Percentiles rank a stretch among this genome's conserved stretches.
These are phyloP conservation scores for Geosiphon pyriformis DNA, from an alignment of 192 early-diverging fungal species.

Conservation along the genomic window DNA sequence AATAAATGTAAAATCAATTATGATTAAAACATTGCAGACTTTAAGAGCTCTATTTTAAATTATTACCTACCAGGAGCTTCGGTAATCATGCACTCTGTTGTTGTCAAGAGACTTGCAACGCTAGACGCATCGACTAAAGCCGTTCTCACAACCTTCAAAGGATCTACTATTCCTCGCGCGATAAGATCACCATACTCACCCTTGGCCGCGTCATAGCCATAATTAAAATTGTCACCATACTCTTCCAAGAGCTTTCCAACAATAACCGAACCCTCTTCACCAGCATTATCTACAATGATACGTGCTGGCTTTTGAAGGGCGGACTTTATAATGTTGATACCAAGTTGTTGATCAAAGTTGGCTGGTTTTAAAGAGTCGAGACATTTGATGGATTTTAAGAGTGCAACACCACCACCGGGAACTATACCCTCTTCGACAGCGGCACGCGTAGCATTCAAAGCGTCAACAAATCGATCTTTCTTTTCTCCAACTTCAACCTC, in stretches of 20 bases:
- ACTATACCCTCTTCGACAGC: constrained; percentile 99
- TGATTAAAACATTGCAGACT: background rate
- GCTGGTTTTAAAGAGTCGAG: constrained; percentile 78
- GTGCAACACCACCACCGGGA: constrained; percentile 95
- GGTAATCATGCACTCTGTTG: constrained; percentile 97
- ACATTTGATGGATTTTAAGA: constrained; percentile 88
- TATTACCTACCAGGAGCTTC: constrained; percentile 74
- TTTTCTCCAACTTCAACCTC: constrained; percentile 99
- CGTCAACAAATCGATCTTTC: constrained; percentile 99
- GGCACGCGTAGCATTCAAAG: constrained; percentile 96
- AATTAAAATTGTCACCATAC: constrained; percentile 75
- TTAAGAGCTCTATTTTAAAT: background rate
- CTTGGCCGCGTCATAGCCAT: constrained; percentile 88
- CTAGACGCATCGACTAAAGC: constrained; percentile 95
- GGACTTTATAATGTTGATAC: constrained; percentile 92
- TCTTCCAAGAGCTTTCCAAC: constrained; percentile 92
- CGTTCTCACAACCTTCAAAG: constrained; percentile 98
- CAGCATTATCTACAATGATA: constrained; percentile 97
- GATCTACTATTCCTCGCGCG: constrained; percentile 95
- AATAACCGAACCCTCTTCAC: constrained; percentile 93
- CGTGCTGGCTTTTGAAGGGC: constrained; percentile 90
- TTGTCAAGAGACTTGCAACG: constrained; percentile 95
- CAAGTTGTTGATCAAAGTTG: constrained; percentile 99
- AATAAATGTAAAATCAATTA: constrained; percentile 2
- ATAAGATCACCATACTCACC: constrained; percentile 97